These are phyloP conservation scores for Lathyrus tuberosus DNA, from an alignment of 306 rosid species.

Conservation along the genomic window DNA sequence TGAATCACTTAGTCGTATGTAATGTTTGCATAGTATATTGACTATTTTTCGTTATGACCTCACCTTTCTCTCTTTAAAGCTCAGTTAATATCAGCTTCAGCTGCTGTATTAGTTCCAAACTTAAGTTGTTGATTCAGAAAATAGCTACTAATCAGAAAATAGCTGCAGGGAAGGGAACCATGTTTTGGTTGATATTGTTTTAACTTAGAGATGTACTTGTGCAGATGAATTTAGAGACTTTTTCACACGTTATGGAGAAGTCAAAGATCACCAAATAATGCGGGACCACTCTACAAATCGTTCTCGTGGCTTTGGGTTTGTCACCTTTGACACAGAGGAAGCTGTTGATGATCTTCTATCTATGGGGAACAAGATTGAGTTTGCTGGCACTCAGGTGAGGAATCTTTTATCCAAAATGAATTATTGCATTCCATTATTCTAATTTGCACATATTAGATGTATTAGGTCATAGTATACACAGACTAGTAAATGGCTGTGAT, in stretches of 20 bases:
- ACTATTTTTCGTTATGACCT: conserved; percentile 10
- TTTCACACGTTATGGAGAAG: conserved; percentile 81
- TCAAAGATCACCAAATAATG: conserved; percentile 86
- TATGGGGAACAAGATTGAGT: conserved; percentile 87
- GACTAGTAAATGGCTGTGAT: background rate
- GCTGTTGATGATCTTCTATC: conserved; percentile 83
- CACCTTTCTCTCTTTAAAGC: background rate
- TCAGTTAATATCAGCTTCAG: background rate
- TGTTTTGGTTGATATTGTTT: conserved; percentile 16
- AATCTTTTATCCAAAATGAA: conserved; percentile 4
- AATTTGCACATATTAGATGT: background rate
- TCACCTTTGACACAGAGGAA: conserved; percentile 77
- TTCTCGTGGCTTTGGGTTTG: conserved; percentile 89
- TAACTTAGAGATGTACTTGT: conserved; percentile 35
- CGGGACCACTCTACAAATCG: conserved; percentile 87
- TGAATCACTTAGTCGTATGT: background rate
- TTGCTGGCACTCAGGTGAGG: conserved; percentile 90
- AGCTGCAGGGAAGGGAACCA: conserved; percentile 3
- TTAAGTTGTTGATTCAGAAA: background rate
- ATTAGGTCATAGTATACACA: background rate
- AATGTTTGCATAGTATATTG: conserved; percentile 20
- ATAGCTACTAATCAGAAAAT: background rate
- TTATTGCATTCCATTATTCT: conserved; percentile 14
- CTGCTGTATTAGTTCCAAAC: background rate
- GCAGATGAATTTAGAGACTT: conserved; percentile 76